These are phyloP conservation scores for Globisporangium spiculum DNA, from an alignment of 352 stramenopile genomes.

Conservation along the genomic window DNA sequence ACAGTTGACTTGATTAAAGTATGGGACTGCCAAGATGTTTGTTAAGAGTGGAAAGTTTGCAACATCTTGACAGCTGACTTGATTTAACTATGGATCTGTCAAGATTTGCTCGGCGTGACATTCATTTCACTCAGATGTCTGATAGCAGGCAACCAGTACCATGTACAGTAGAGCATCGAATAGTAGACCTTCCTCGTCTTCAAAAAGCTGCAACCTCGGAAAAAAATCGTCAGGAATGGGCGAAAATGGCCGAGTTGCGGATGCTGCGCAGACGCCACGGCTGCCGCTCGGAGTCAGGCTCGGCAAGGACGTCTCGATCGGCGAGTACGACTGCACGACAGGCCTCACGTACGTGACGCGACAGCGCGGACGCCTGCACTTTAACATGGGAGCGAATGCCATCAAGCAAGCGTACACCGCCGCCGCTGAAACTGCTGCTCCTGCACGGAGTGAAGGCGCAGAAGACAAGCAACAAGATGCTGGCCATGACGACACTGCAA, in stretches of 20 bases:
- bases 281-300: not conserved
- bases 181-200: not conserved
- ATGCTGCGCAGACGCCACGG: no score
- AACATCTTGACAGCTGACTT: no score
- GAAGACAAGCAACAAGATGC: not conserved
- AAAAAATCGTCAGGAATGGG: not conserved
- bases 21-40: no score
- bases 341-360: constrained; percentile 67
- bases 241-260: constrained; percentile 5
- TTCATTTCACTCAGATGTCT: no score
- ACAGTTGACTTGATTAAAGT: no score
- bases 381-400: constrained; percentile 63
- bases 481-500: not conserved
- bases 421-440: not conserved
- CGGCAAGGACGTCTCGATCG: constrained; percentile 52
- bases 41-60: no score
- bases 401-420: constrained; percentile 32
- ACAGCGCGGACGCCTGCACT: constrained; percentile 68
- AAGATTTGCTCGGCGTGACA: not conserved
- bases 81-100: not conserved
- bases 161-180: not conserved
- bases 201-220: not conserved
- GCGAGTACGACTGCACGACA: constrained; percentile 50
- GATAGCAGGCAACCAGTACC: no score
- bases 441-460: not conserved